These are phyloP conservation scores for Williopsis jadinii DNA, from an alignment of 1,139 yeast genomes.

Conservation along the genomic window DNA sequence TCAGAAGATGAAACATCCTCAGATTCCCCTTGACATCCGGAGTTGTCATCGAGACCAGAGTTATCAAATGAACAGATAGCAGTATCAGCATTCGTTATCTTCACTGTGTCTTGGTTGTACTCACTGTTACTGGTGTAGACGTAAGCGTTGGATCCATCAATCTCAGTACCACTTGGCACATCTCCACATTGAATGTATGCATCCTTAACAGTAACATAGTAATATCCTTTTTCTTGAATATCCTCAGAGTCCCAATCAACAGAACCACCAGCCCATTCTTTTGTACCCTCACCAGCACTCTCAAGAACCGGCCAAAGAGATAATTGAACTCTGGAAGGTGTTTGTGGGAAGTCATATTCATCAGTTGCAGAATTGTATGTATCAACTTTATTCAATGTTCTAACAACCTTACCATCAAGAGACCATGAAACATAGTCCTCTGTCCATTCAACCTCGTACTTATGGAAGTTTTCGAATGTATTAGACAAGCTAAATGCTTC, in stretches of 20 bases:
- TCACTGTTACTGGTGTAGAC: conserved; percentile 42
- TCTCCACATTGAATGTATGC: conserved; percentile 61
- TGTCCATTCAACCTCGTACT: conserved; percentile 77
- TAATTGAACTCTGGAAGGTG: conserved; percentile 80
- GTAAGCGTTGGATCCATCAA: conserved; percentile 49
- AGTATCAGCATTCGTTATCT: conserved; percentile 53
- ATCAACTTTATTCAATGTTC: conserved; percentile 58
- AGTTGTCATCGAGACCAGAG: conserved; percentile 46
- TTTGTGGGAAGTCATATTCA: conserved; percentile 70
- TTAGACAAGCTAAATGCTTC: conserved; percentile 37
- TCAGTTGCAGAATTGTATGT: conserved; percentile 63
- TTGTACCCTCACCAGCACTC: conserved; percentile 64
- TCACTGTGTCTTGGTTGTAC: conserved; percentile 39
- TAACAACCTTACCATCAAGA: conserved; percentile 61
- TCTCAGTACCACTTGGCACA: conserved; percentile 45
- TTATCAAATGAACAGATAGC: conserved; percentile 54
- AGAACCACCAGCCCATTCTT: conserved; percentile 90
- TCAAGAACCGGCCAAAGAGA: conserved; percentile 93
- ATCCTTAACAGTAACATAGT: conserved; percentile 57
- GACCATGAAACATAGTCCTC: conserved; percentile 68
- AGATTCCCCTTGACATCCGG: conserved; percentile 30
- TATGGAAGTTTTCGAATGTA: conserved; percentile 66
- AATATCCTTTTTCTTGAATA: conserved; percentile 67
- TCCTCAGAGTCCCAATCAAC: conserved; percentile 79
- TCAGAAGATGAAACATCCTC: conserved; percentile 2